phyloP scores from a whole-genome alignment of 257 asterid genomes.

The Nicotiana tomentosiformis region DNA sequence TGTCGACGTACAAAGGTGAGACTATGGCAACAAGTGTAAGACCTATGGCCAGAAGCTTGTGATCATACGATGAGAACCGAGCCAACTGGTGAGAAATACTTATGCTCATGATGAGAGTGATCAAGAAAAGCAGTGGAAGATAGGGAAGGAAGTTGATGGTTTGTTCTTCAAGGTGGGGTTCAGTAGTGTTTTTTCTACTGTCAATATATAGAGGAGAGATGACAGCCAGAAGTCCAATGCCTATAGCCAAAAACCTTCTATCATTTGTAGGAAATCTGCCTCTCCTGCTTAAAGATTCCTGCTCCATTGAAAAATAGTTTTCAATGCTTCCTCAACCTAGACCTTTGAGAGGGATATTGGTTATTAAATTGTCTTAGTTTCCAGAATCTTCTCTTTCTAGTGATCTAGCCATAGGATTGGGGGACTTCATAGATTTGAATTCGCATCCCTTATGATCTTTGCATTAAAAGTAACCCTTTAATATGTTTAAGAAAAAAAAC shows the following conservation, averaged over 20 bases:
- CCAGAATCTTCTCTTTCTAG: neutral
- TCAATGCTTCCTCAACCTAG: neutral
- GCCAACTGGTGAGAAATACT: conserved; percentile 22
- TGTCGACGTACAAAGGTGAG: conserved; percentile 40
- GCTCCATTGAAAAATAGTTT: conserved; percentile 25
- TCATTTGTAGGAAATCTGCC: conserved; percentile 27
- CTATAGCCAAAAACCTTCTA: conserved; percentile 40
- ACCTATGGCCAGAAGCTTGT: conserved; percentile 30
- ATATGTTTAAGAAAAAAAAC: neutral
- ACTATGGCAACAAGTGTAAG: conserved; percentile 32
- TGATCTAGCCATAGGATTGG: neutral
- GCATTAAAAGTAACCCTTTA: neutral
- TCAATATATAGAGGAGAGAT: conserved; percentile 54
- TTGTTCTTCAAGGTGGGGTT: conserved; percentile 40
- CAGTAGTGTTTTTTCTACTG: conserved; percentile 19
- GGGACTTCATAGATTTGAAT: neutral
- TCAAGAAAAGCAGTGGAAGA: conserved; percentile 38
- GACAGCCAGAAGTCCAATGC: conserved; percentile 36
- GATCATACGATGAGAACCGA: conserved; percentile 28
- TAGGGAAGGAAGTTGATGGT: conserved; percentile 21
- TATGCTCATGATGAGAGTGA: conserved; percentile 25
- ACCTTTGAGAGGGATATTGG: neutral
- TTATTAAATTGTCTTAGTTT: neutral
- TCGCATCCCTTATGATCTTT: neutral
- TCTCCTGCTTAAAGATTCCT: conserved; percentile 25